Evolutionary conservation across 73 alveolate species (phyloP).

Genomic region (Halteria grandinella): DNA sequence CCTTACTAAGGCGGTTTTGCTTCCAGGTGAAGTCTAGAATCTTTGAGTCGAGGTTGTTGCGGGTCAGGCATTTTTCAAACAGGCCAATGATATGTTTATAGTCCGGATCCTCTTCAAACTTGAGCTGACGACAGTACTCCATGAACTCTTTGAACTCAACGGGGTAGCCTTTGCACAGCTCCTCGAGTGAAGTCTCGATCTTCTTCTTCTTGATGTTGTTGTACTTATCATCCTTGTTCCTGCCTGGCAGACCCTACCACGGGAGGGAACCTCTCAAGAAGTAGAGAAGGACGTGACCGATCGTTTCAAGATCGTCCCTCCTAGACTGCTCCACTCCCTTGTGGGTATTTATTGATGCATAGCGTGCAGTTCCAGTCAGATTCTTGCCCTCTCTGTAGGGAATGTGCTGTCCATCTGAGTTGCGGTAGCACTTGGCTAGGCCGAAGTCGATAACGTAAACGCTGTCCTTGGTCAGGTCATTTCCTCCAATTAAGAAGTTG

Average conservation of each 20-base stretch:
- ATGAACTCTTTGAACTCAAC: constrained; percentile 74
- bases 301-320: constrained; percentile 88
- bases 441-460: constrained; percentile 83
- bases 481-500: constrained; percentile 66
- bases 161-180: constrained; percentile 80
- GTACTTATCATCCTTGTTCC: constrained; percentile 79
- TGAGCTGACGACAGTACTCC: constrained; percentile 65
- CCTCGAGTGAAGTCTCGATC: constrained; percentile 76
- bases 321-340: constrained; percentile 81
- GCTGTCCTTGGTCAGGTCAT: constrained; percentile 52
- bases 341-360: constrained; percentile 81
- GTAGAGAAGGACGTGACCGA: constrained; percentile 86
- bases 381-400: constrained; percentile 76
- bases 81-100: constrained; percentile 32
- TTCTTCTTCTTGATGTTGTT: constrained; percentile 80
- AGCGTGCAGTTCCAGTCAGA: constrained; percentile 85
- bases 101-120: constrained; percentile 87
- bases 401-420: constrained; percentile 74
- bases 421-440: constrained; percentile 68
- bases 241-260: constrained; percentile 84
- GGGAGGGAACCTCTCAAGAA: constrained; percentile 86
- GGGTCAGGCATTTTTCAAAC: constrained; percentile 33
- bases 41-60: constrained; percentile 22
- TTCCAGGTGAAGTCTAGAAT: constrained; percentile 40
- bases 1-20: constrained; percentile 38